Base-by-base conservation (phyloP, 108 stramenopile genomes). In the Stephanodiscus minutulus region DNA sequence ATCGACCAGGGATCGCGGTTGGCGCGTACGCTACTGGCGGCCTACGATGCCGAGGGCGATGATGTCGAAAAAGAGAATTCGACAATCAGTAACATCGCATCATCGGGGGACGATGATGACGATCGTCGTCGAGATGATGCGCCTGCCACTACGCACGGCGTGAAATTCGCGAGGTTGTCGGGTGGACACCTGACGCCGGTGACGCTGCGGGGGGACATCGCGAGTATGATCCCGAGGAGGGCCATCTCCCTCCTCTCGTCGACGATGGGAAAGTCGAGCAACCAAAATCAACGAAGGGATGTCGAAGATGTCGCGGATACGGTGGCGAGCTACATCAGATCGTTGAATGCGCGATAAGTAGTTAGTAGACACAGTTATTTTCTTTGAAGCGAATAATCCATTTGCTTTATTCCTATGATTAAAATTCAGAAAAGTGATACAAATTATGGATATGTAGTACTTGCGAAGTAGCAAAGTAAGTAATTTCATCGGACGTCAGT, bases 151-250 rank as follows among this genome's bases (percentile, higher is more conserved):
- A n/a, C 54, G 25, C 64, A 73, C 41, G 76, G 82, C 56, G 75
- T 94, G 15, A 88, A 90, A 64, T 94, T 86, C 79, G 88, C 90
- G 17, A 79, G 93, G 57, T 72, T 94, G 15, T 73, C 82, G 55
- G 93, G 93, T 20, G 86, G 76, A 1, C 93, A 94, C 74, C 76
- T 94, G 61, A 89, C 87, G 1, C 93, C 93, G 27, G 77, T 94
- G 7, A 74, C 86, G 36, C 48, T 82, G 47, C 67, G 62, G 12
- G 72, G 63, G 27, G 82, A 64, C 0, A 69, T 64, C 49, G 44
- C 55, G 44, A 73, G 64, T 39, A 53, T 72, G 21, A 25, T 73
- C 11, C 72, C 78, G 33, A 68, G 44, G 47, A 61, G 66, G 9
- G 71, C 71, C 28, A 35, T 79, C 44, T 50, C 72, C 7, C 27